Evolutionary conservation across 768 basidiomycete genomes (phyloP), one percentile per base, ranked within the genome.

Genomic region (Hypholoma fasciculare): DNA sequence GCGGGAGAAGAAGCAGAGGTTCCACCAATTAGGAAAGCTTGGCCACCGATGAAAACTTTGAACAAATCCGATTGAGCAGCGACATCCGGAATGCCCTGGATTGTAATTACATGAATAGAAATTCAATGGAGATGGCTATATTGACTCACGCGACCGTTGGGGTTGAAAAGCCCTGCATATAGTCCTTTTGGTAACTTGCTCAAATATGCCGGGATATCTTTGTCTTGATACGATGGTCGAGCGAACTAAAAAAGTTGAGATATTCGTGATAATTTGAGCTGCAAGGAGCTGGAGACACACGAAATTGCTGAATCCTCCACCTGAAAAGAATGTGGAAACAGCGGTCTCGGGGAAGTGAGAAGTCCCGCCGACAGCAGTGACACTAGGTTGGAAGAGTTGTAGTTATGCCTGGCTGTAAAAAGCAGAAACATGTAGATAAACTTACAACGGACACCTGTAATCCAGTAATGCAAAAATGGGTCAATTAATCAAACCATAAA

Each of bases 301-400:
- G 53, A 83, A 82, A 60, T 87, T 76, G 68, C 87, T 88, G 74
- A 90, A 92, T 16, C 89, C 88, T 20, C 89, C 88, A 7, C 88
- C 86, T 26, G 87, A 89, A 72, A 87, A 87, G 61, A 74, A 76
- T 27, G 71, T 63, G 17, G 54, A 67, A 0, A 77, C 80, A 0
- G 82, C 84, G 4, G 74, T 74, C 69, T 90, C 88, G 0, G 86
- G 88, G 42, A 72, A 58, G 34, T 67, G 67, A 0, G 64, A 57
- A 16, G 88, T 89, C 4, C 81, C 88, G 7, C 89, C 89, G 3
- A 91, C 88, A 2, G 86, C 62, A 4, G 89, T 91, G 11, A 90
- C 85, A 61, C 88, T 49, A n/a, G 13, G 16, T 27, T 23, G 12
- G 6, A 30, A 49, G 23, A 13, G 48, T 27, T 34, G 27, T 4